A percentile compares a stretch with the other conserved stretches of the same genome.
These are phyloP conservation scores for Penicillium lividum DNA, from an alignment of 495 filamentous ascomycete genomes.

Conservation along the genomic window DNA sequence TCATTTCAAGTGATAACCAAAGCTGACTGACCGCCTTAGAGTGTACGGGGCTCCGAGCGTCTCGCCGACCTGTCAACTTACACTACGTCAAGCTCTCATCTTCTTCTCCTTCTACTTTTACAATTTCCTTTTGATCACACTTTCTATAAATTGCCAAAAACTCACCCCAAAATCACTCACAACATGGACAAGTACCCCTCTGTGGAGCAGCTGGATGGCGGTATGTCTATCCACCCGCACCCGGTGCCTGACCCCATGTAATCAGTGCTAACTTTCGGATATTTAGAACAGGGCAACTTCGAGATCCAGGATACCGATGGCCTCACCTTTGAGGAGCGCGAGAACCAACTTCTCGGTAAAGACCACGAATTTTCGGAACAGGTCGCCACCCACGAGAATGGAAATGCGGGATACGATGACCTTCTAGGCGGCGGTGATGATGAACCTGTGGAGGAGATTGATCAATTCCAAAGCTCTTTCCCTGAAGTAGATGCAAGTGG, in stretches of 20 bases:
- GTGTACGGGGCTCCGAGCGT: conserved; percentile 28
- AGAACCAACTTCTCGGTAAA: conserved; percentile 82
- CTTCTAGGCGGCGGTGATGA: conserved; percentile 66
- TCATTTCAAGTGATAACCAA: conserved; percentile 13
- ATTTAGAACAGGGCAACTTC: conserved; percentile 41
- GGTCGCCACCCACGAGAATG: conserved; percentile 49
- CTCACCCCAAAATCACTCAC: neutral
- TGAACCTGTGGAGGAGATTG: conserved; percentile 54
- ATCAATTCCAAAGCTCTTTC: conserved; percentile 83
- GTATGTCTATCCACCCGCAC: conserved; percentile 51
- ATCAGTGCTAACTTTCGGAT: conserved; percentile 29
- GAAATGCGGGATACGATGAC: conserved; percentile 54
- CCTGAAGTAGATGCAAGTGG: conserved; percentile 69
- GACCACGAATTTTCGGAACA: conserved; percentile 88
- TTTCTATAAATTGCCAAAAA: neutral
- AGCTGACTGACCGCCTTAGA: conserved; percentile 35
- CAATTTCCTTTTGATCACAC: conserved; percentile 1
- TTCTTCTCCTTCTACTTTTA: conserved; percentile 12
- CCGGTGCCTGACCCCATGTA: conserved; percentile 14
- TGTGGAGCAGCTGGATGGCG: conserved; percentile 84
- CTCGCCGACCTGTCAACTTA: conserved; percentile 32
- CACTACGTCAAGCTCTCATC: conserved; percentile 10
- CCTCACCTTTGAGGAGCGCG: conserved; percentile 54
- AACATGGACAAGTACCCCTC: conserved; percentile 66
- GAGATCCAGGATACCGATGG: conserved; percentile 39